Evolutionary conservation across 108 stramenopile genomes (phyloP), one percentile per base, ranked within the genome.

Genomic region (Mayamaea pseudoterrestris): DNA sequence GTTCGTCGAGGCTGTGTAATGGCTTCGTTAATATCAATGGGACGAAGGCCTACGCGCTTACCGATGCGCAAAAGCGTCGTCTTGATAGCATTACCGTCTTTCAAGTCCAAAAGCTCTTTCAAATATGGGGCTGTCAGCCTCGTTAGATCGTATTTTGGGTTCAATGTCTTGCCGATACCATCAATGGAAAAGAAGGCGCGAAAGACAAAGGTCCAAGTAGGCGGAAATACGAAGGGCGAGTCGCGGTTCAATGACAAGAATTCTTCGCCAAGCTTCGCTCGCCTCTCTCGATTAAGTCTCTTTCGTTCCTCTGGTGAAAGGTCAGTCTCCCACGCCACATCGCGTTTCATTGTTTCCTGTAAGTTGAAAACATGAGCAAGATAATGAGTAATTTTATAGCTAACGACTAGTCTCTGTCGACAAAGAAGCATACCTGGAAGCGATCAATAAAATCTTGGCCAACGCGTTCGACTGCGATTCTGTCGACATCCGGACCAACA

Each of bases 121-220:
- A 98, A 47, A 46, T 93, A 98, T 5, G 97, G 97, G 23, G 74
- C 34, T 40, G 88, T 91, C 22, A 98, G 76, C 50, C 78, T 64
- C 5, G 93, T 93, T 57, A 96, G 55, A 62, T 98, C 97, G 57
- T 93, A 98, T 31, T 78, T 73, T 24, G 78, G 73, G 57, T 96
- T 92, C 44, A 98, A 58, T 5, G 84, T 90, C 59, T 98, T 98
- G 30, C 97, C 97, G 49, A 98, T 96, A 23, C 97, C 97, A 61
- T 98, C 97, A 14, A 98, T 31, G n/a, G 92, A 82, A 41, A 95
- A 94, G 60, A 98, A 93, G 2, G 97, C 97, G 25, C 95, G 74
- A 41, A 98, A 83, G 22, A 98, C 93, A 68, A 98, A 98, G 2
- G 97, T 98, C 89, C 94, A 96, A 7, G 93, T 94, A 0, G 97